These are phyloP conservation scores for Tolypocladium paradoxum DNA, from an alignment of 2,329 filamentous ascomycete genomes.

Conservation along the genomic window DNA sequence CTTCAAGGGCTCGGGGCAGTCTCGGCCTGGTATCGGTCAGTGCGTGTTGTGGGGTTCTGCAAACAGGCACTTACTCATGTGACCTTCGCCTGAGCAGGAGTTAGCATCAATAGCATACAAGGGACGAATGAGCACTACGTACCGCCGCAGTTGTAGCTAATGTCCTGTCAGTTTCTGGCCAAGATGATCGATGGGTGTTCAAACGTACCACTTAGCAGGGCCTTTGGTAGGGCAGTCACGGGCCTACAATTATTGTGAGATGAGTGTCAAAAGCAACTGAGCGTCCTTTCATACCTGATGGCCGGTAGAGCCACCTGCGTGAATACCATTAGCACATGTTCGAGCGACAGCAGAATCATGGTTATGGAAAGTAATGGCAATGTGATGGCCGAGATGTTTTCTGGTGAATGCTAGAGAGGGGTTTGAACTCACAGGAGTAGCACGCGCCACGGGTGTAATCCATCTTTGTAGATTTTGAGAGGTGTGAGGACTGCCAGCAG, in stretches of 20 bases:
- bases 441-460: constrained; percentile 36
- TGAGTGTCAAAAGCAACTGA: not conserved
- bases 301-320: constrained; percentile 56
- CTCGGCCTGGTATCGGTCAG: constrained; percentile 53
- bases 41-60: not conserved
- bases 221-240: constrained; percentile 80
- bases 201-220: constrained; percentile 65
- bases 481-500: not conserved
- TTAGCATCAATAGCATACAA: constrained; percentile 10
- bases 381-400: not conserved
- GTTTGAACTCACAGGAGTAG: constrained; percentile 36
- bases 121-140: constrained; percentile 23
- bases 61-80: constrained; percentile 56
- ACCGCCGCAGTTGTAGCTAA: constrained; percentile 76
- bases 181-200: not conserved
- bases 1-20: constrained; percentile 82
- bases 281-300: constrained; percentile 54
- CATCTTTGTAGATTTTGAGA: constrained; percentile 19
- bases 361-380: not conserved
- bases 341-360: not conserved
- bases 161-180: constrained; percentile 8
- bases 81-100: constrained; percentile 45
- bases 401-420: not conserved
- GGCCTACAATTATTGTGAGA: constrained; percentile 39
- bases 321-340: not conserved